Base-by-base conservation (phyloP, 2,329 filamentous ascomycete genomes). In the Zymoseptoria crescenta region DNA sequence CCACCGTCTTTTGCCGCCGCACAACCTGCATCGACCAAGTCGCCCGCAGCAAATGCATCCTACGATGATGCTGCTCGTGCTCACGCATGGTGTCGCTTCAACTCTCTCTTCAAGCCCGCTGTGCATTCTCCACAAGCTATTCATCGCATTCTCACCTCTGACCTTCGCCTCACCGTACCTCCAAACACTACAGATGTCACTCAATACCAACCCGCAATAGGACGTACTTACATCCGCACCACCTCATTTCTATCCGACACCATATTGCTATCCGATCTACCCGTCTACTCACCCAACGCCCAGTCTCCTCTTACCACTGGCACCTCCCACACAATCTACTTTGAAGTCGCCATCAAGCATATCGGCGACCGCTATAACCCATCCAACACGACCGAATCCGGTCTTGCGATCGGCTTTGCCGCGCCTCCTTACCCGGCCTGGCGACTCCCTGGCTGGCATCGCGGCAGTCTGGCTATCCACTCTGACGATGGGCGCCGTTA, bases 361-460 rank as follows among this genome's bases (percentile, higher is more conserved):
- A 74, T 81, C 57, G 77, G 78, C 21, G 61, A 63, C 56, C 61
- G 62, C 16, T 63, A 63, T 56, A 62, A 62, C 10, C 59, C 61
- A 20, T 62, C 56, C 30, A 67, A 73, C 16, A 66, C 67, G 24
- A 73, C 75, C 20, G 77, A 80, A 13, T 80, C 80, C 4, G 81
- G 82, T 48, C 75, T 92, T 1, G 87, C 85, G 0, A 70, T 93
- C 8, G 89, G 89, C 8, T 91, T 85, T 71, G 76, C 82, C 0
- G 88, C 88, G 1, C 82, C 87, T 53, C 89, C 89, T 7, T 93
- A 91, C 69, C 89, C 89, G 6, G 79, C 81, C 0, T 93, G 90
- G 76, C 82, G 89, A 7, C 80, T 92, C 60, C 89, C 89, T 0
- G 89, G 89, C 1, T 93, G 89, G 89, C 87, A 94, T 70, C 81